phyloP scores from a whole-genome alignment of 208 protist species.

The Naegleria fowleri region DNA sequence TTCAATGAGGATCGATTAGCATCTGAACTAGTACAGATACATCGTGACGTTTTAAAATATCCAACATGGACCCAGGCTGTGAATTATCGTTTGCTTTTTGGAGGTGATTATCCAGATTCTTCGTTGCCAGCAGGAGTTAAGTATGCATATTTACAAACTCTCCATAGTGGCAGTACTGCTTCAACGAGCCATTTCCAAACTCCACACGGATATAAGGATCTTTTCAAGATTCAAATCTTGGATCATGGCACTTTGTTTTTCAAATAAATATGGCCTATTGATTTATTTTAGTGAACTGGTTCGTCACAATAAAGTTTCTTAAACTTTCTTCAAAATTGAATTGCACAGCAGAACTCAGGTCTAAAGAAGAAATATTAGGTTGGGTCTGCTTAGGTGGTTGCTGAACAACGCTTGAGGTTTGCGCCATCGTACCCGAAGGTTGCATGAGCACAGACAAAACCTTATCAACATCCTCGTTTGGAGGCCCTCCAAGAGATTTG shows the following conservation, averaged over 20 bases:
- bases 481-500: too few species aligned
- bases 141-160: not conserved
- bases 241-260: not conserved
- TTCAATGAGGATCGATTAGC: not conserved
- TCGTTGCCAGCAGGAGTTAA: not conserved
- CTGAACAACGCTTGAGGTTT: too few species aligned
- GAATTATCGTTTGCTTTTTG: not conserved
- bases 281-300: not conserved
- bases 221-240: not conserved
- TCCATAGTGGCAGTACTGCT: not conserved
- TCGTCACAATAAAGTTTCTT: too few species aligned
- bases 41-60: not conserved
- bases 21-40: not conserved
- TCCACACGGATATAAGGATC: not conserved
- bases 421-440: too few species aligned
- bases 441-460: too few species aligned
- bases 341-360: too few species aligned
- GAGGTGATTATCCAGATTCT: not conserved
- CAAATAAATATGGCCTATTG: not conserved
- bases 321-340: too few species aligned
- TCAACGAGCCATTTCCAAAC: not conserved
- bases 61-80: not conserved
- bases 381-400: too few species aligned
- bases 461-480: too few species aligned
- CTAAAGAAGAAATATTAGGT: too few species aligned